Percentiles rank a stretch among this genome's conserved stretches.
phyloP scores from a whole-genome alignment of 352 stramenopile genomes.

The Halophytophthora polymorphica region DNA sequence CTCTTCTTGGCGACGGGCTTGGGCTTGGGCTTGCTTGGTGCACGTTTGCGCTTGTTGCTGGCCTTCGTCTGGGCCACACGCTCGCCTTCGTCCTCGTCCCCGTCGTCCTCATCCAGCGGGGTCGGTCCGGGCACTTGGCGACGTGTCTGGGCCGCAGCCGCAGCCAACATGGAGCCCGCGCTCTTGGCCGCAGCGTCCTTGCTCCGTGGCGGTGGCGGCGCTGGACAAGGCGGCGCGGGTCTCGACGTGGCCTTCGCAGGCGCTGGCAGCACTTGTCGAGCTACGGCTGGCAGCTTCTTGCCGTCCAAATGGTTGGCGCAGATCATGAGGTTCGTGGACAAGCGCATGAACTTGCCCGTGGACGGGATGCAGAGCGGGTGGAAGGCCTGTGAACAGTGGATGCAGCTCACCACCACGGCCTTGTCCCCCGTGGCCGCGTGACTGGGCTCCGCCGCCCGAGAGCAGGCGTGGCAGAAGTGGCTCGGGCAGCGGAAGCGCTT shows the following conservation, averaged over 20 bases:
- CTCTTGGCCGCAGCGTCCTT: not conserved
- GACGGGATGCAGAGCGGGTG: constrained; percentile 80
- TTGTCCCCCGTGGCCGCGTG: constrained; percentile 22
- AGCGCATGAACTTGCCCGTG: constrained; percentile 71
- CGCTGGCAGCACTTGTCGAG: constrained; percentile 1
- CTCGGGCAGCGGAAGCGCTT: constrained; percentile 89
- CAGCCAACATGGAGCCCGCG: constrained; percentile 17
- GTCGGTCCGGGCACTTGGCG: constrained; percentile 24
- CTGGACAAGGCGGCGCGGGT: constrained; percentile 6
- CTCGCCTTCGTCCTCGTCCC: constrained; percentile 9
- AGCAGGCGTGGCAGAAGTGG: constrained; percentile 86
- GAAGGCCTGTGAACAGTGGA: constrained; percentile 84
- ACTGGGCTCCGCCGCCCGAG: constrained; percentile 10
- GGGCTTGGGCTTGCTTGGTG: constrained; percentile 3
- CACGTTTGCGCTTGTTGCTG: constrained; percentile 34
- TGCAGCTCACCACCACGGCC: constrained; percentile 65
- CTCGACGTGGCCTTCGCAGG: constrained; percentile 1
- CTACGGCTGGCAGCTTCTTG: constrained; percentile 22
- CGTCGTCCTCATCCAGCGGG: constrained; percentile 30
- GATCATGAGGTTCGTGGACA: constrained; percentile 88
- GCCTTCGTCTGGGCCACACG: constrained; percentile 3
- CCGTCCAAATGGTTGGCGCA: constrained; percentile 77
- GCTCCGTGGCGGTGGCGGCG: not conserved
- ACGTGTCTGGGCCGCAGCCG: constrained; percentile 19
- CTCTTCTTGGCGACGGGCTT: constrained; percentile 21